Base-by-base conservation (phyloP, 2,329 filamentous ascomycete species). In the Fusarium sp. region DNA sequence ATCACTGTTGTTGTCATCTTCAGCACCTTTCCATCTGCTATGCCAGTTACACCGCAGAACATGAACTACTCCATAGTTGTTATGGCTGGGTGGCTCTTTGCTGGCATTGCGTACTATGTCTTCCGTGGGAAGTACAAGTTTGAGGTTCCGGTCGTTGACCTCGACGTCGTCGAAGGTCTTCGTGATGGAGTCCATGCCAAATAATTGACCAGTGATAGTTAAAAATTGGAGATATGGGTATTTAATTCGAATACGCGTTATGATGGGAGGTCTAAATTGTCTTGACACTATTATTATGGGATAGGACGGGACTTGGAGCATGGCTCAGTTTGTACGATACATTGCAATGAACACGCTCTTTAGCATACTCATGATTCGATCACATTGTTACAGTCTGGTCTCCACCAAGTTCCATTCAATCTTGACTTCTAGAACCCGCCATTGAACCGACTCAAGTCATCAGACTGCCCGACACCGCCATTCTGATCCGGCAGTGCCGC, bases 41-140 rank as follows among this genome's bases (percentile, higher is more conserved):
- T 83, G 74, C 86, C 85, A 0, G 83, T 85, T 0, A 84, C 82
- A 3, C 64, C 81, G 0, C 79, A 83, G 41, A 85, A 82, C 22
- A 87, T 87, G 84, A 87, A 87, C 48, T 87, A 87, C 63, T 81
- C 82, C 0, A 80, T 80, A 39, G 84, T 85, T 0, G 84, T 87
- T 1, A 75, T 86, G 72, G 78, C 77, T 7, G 84, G 81, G 0
- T 86, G 83, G 84, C 57, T 82, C 2, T 32, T 79, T 1, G 77
- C 82, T 38, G 83, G 84, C 0, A 75, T 76, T 0, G 36, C 78
- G 5, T 85, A 83, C 44, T 86, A 83, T 45, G 57, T 66, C 3
- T 53, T 63, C 0, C 56, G 56, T 9, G 80, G 79, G 1, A 72
- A 65, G 20, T 36, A 70, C 4, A 80, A 81, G 63, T 82, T 77